Percentiles rank a stretch among this genome's conserved stretches.
Evolutionary conservation across 805 yeast genomes (phyloP).

Genomic region (Candida nitratophila): DNA sequence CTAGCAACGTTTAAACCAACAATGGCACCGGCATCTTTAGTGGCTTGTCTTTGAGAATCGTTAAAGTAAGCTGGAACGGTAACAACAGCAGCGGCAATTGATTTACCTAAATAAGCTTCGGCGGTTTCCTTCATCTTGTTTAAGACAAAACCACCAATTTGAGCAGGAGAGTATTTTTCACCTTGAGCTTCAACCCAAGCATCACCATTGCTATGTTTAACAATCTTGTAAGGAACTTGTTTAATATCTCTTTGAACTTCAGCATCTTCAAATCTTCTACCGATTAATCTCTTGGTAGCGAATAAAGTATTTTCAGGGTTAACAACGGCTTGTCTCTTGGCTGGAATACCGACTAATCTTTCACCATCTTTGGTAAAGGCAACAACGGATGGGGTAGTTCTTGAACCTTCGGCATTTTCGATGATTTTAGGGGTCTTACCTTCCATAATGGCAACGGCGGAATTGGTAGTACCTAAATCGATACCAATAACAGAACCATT

Average conservation of each 20-base stretch:
- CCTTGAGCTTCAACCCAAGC: constrained; percentile 57
- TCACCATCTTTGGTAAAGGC: constrained; percentile 48
- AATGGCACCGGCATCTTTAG: constrained; percentile 96
- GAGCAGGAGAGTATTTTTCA: constrained; percentile 53
- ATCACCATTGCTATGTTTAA: constrained; percentile 54
- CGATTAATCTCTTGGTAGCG: constrained; percentile 78
- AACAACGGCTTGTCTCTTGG: constrained; percentile 69
- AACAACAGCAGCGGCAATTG: constrained; percentile 83
- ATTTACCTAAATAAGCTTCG: constrained; percentile 82
- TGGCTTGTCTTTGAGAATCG: constrained; percentile 89
- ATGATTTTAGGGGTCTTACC: constrained; percentile 58
- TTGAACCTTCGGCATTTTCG: constrained; percentile 71
- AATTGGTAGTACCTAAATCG: constrained; percentile 71
- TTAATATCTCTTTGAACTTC: constrained; percentile 65
- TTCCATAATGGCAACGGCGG: constrained; percentile 74
- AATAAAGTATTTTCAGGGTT: constrained; percentile 74
- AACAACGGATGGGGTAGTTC: constrained; percentile 77
- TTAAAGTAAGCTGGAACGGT: constrained; percentile 89
- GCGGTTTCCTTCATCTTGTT: constrained; percentile 99
- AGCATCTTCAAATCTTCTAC: constrained; percentile 58
- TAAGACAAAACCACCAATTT: constrained; percentile 65
- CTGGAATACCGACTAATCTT: constrained; percentile 57
- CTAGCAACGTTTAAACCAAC: constrained; percentile 88
- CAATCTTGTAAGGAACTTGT: constrained; percentile 57
- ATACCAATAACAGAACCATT: constrained; percentile 60